Base-by-base conservation (phyloP, 1,139 yeast genomes). In the Diutina pseudorugosa region DNA sequence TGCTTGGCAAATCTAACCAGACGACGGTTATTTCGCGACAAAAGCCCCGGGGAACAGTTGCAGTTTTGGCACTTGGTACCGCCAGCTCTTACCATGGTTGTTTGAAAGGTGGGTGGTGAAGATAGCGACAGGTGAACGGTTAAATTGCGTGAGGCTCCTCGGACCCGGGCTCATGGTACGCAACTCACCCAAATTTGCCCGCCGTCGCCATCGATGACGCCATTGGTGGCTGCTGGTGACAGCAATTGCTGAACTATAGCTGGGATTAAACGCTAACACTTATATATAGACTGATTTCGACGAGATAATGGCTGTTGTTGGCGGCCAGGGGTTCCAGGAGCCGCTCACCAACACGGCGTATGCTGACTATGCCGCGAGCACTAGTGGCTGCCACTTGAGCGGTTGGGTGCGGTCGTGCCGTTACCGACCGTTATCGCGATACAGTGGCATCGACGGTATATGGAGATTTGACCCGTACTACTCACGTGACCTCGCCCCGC, bases 11-110 rank as follows among this genome's bases (percentile, higher is more conserved):
- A 73, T 52, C 73, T 60, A 0, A 80, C 70, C 14, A 82, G 71
- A 55, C 84, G 70, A 61, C 82, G 72, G 60, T 75, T 79, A 54
- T 77, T 79, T 60, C 94, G 75, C 19, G 89, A 82, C 52, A 85
- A 66, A 52, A 85, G 69, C 7, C 95, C 95, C 8, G 93, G 93
- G 0, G 91, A 83, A 64, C 94, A 86, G 1, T 89, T 84, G 68
- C 95, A 85, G 67, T 85, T 82, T 52, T 79, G 74, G 65, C 94
- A 85, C 61, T 72, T 33, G 30, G 20, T 14, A 14, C 49, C 49
- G n/a, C 49, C 49, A 27, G 40, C 49, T n/a, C 49, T 8, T 3
- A 27, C 49, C 49, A 45, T 45, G 21, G n/a, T 25, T 9, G n/a
- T 7, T 3, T 20, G 45, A 41, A 1, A 23, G n/a, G 33, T n/a